Base-by-base conservation (phyloP, 768 basidiomycete genomes). In the Pholiota molesta region DNA sequence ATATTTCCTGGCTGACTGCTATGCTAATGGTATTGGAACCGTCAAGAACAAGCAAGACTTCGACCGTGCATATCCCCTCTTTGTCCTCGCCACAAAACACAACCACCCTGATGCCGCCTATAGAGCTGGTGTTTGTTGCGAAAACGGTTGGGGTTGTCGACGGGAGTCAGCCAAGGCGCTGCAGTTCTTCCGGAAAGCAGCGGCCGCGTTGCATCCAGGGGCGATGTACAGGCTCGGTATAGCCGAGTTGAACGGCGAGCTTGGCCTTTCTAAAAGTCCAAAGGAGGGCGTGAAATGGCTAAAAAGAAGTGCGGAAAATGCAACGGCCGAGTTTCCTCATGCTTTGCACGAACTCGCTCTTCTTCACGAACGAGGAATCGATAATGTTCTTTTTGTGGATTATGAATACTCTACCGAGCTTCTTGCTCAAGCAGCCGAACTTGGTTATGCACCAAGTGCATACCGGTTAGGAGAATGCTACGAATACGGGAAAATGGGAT, bases 281-380 rank as follows among this genome's bases (percentile, higher is more conserved):
- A 94, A 93, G 76, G 97, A 99, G 74, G 97, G 97, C 62, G 94
- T 99, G 67, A 97, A 97, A 78, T 99, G 96, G 95, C 85, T 99
- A 65, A 99, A 99, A 76, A 86, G 97, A 57, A 95, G 95, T 37
- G 95, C 96, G 5, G 97, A 99, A 74, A 86, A 92, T 71, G 92
- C 92, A 1, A 97, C 94, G 1, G 91, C 94, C 51, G 95, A 97
- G 76, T 97, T 97, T 74, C 95, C 97, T 0, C 96, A 99, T 71
- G 96, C 96, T 1, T 78, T 99, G 52, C 95, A 98, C 78, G 95
- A 98, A 76, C 81, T 97, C 14, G 96, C 95, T 0, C 82, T 97
- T 33, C 77, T 99, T 42, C 97, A 99, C 68, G 97, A 98, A 72
- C 84, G 92, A n/a, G 97, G 97, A n/a, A 87, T 99, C 59, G 92